Evolutionary conservation across 164 flowering plant genomes (phyloP), one percentile per base, ranked within the genome.

Genomic region (Hamamelis virginiana): DNA sequence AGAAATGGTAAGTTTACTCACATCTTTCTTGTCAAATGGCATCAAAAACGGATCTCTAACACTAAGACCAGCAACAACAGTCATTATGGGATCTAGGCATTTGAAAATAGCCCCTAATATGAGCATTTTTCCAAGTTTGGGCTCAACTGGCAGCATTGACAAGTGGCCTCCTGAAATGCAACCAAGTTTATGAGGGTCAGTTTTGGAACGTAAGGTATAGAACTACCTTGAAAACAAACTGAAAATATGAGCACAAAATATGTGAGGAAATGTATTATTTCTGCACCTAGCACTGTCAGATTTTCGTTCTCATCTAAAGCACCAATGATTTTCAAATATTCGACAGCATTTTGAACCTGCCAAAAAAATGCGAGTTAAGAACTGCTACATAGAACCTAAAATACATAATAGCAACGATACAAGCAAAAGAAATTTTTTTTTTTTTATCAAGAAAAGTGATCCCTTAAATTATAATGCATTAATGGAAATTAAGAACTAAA

Each of bases 91-190:
- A 78, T 96, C 92, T 61, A 93, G 74, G 76, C 99, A 96, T 64
- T 84, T 86, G 76, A 93, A 93, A 22, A 96, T 86, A 48, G 97
- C 85, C 47, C 99, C 99, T 41, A 86, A 80, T 69, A 96, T 81
- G 66, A 96, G 97, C 99, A 94, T 96, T 82, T 96, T 96, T 60
- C 99, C 99, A 64, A 90, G 96, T 78, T 96, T 96, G 28, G 99
- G 99, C 78, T 96, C 99, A 84, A 94, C 87, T 9, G 99, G 99
- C 79, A 96, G 97, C 85, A 84, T 79, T 72, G 97, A 81, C 78
- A 96, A 78, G 75, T 91, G 80, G 47, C 85, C 88, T 72, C 99
- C 99, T 93, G 92, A 64, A 56, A 77, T 82, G 64, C 41, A 59
- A 48, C 27, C 27, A 23, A 67, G n/a, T 10, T 22, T 2, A 28